Evolutionary conservation across 768 basidiomycete genomes (phyloP).

Genomic region (Cystoderma amianthinum): DNA sequence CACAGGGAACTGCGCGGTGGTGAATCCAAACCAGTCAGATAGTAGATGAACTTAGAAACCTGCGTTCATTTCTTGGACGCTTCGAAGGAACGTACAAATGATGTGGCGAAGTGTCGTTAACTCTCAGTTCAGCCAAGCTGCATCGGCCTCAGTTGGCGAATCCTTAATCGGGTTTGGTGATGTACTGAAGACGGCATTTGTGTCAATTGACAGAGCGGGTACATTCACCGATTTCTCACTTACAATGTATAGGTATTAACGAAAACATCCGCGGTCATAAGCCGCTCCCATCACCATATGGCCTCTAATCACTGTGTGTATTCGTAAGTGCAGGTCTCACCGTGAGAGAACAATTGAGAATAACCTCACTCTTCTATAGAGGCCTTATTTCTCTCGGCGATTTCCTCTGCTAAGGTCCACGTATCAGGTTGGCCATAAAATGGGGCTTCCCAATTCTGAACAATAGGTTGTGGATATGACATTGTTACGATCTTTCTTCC

Average conservation of each 20-base stretch:
- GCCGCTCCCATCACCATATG: constrained; percentile 1
- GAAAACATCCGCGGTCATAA: constrained; percentile 2
- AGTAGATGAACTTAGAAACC: no score
- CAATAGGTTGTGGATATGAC: constrained; percentile 20
- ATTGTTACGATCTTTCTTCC: constrained; percentile 24
- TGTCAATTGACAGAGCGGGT: neutral
- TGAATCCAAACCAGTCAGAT: no score
- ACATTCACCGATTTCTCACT: neutral
- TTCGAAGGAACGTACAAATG: no score
- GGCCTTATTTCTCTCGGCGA: constrained; percentile 7
- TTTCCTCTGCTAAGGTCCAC: constrained; percentile 26
- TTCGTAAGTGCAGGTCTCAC: neutral
- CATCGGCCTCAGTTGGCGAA: no score
- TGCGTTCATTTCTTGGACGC: no score
- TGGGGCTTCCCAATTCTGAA: constrained; percentile 27
- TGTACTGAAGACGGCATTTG: no score
- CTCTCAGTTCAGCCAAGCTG: no score
- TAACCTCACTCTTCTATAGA: constrained; percentile 1
- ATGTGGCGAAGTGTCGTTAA: no score
- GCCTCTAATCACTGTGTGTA: neutral
- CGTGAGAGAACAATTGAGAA: neutral
- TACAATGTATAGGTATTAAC: neutral
- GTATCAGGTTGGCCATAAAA: constrained; percentile 15
- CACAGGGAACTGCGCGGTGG: no score
- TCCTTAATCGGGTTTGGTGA: no score